Base-by-base conservation (phyloP, 2,329 filamentous ascomycete genomes). In the Ceratocystis alfenasii region DNA sequence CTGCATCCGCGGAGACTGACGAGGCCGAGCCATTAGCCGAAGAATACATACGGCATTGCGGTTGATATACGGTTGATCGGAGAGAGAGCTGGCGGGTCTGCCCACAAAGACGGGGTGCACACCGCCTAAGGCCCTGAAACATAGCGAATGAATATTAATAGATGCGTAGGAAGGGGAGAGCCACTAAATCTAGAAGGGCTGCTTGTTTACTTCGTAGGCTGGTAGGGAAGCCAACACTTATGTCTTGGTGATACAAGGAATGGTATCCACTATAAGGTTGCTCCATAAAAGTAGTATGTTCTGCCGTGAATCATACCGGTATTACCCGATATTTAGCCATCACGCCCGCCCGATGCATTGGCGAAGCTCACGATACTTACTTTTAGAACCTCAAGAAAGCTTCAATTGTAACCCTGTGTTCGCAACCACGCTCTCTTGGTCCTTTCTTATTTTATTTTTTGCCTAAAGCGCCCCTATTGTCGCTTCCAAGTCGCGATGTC, bases 401-500 rank as follows among this genome's bases (percentile, higher is more conserved):
- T 10, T 30, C 36, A 30, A 5, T 30, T 48, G 8, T 6, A 33
- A 33, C 5, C 8, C 44, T 12, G 15, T 25, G 36, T 20, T 22
- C 17, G 36, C 33, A 33, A n/a, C 36, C 45, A 20, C 48, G 48
- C 44, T 28, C 20, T 30, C 12, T 25, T 8, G 20, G 7, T 33
- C 45, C 25, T 17, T 22, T 17, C n/a, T 62, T 48, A 5, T 8
- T 45, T 3, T 63, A 17, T 48, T 48, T 50, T 50, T 22, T 50
- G 5, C 17, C 22, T 25, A 10, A 5, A 25, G 48, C n/a, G 20
- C 22, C 8, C 3, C 8, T 22, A 5, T 10, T 55, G 10, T n/a
- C 59, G 30, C 22, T 25, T 22, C 7, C 5, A 2, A 55, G 25
- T 75, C 73, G 76, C 76, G 76, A 99, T 99, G 94, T 97, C 94